Percentiles rank a stretch among this genome's conserved stretches.
Evolutionary conservation across 768 basidiomycete species (phyloP).

Genomic region (Heimioporus sp.): DNA sequence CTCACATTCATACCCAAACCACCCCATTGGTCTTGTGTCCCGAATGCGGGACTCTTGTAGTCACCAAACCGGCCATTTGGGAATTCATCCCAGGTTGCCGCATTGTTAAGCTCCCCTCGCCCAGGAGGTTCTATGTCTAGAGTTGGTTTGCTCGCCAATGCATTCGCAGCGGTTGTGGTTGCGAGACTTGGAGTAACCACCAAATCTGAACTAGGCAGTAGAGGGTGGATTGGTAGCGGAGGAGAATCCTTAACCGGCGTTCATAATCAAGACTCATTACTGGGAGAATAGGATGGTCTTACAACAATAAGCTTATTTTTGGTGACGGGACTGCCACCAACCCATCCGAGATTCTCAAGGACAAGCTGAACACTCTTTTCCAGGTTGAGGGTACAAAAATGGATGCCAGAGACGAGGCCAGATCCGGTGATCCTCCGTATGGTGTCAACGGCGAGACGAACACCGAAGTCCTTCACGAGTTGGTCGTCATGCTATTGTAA

Average conservation of each 20-base stretch:
- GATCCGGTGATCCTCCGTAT: conserved; percentile 57
- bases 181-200: conserved; percentile 67
- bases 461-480: conserved; percentile 93
- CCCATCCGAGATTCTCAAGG: conserved; percentile 79
- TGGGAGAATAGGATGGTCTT: conserved; percentile 16
- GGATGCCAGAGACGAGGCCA: conserved; percentile 69
- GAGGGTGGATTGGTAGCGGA: conserved; percentile 29
- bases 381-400: conserved; percentile 95
- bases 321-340: conserved; percentile 37
- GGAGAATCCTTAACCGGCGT: conserved; percentile 38
- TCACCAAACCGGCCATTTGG: conserved; percentile 99
- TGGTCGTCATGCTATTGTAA: conserved; percentile 82
- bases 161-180: conserved; percentile 56
- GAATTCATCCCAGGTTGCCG: conserved; percentile 90
- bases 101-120: conserved; percentile 72
- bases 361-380: conserved; percentile 92
- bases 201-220: conserved; percentile 34
- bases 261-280: neutral
- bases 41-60: conserved; percentile 95
- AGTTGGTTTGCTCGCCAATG: conserved; percentile 48
- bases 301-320: conserved; percentile 73
- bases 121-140: conserved; percentile 55
- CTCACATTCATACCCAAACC: conserved; percentile 59
- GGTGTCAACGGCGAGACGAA: conserved; percentile 79
- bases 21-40: conserved; percentile 76